Evolutionary conservation across 2,329 filamentous ascomycete genomes (phyloP), one percentile per base, ranked within the genome.

Genomic region (Aspergillus fructus): DNA sequence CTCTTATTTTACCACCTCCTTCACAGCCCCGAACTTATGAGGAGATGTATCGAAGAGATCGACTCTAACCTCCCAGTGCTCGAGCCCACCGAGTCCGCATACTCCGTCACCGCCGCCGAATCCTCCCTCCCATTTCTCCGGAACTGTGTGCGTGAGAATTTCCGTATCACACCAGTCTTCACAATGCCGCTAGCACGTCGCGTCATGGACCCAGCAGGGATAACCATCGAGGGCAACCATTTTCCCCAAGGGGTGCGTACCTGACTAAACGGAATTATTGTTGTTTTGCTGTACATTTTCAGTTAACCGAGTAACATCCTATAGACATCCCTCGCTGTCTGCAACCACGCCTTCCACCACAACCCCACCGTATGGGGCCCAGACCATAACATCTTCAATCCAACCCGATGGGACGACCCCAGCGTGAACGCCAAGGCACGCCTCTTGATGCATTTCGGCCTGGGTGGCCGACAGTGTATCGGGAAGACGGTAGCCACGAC

Each of bases 291-390:
- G 2, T 30, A 30, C 8, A 11, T 30, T 30, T 30, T 11, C 9
- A 11, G 8, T 30, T 30, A 30, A 11, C 27, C 27, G 27, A 30
- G 27, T 30, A 30, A 11, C 27, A 30, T 11, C 27, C 8, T 11
- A 1, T 41, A 72, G 67, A 72, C 70, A 4, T 68, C 65, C 2
- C 55, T 74, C 9, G 68, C 68, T 2, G 66, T 73, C 4, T 70
- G 65, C 53, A 74, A 74, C 49, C 70, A 74, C 56, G 67, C 68
- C 7, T 69, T 72, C 42, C 71, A 74, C 49, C 72, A 74, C 48
- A 71, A 73, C 33, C 62, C 68, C 1, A 39, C 50, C 1, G 57
- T 74, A 7, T 74, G 69, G 69, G 71, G 72, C 15, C 0, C 34
- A 5, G 65, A 73, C 15, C 72, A 74, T 53, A 62, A 71, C 41